Conservation (phyloP, 2,329 filamentous ascomycete species). For the Coniochaeta sp. region DNA sequence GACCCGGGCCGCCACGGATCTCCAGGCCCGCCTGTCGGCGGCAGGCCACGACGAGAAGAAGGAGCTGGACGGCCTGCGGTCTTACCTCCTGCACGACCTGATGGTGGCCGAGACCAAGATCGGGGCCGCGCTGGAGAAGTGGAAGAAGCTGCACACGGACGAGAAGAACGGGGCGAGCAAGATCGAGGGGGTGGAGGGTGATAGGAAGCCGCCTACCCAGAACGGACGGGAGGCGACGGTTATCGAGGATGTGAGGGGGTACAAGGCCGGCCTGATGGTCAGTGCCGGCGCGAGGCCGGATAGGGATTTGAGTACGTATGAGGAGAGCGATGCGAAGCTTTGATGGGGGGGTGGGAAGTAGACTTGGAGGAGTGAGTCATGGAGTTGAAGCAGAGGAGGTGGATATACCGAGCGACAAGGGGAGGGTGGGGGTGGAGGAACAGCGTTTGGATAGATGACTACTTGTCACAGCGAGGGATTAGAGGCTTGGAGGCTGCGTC, state of each 20-base stretch:
- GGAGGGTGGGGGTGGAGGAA: too few relatives aligned
- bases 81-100: constrained; percentile 40
- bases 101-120: constrained; percentile 43
- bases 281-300: constrained; percentile 67
- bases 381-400: too few relatives aligned
- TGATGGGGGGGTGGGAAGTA: constrained; percentile 29
- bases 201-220: constrained; percentile 23
- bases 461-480: too few relatives aligned
- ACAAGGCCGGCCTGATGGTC: constrained; percentile 68
- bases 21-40: constrained; percentile 24
- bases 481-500: too few relatives aligned
- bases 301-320: constrained; percentile 73
- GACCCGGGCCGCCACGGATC: constrained; percentile 22
- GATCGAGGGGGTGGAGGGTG: constrained; percentile 14
- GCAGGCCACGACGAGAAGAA: constrained; percentile 36
- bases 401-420: too few relatives aligned
- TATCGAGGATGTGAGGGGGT: constrained; percentile 73
- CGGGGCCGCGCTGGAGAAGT: constrained; percentile 30
- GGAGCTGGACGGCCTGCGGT: constrained; percentile 42
- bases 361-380: too few relatives aligned
- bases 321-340: constrained; percentile 78
- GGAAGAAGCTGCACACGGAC: constrained; percentile 23
- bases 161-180: constrained; percentile 23
- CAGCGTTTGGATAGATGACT: too few relatives aligned
- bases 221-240: constrained; percentile 49